Evolutionary conservation across 805 yeast species (phyloP).

Genomic region (Myxozyma nipponensis): DNA sequence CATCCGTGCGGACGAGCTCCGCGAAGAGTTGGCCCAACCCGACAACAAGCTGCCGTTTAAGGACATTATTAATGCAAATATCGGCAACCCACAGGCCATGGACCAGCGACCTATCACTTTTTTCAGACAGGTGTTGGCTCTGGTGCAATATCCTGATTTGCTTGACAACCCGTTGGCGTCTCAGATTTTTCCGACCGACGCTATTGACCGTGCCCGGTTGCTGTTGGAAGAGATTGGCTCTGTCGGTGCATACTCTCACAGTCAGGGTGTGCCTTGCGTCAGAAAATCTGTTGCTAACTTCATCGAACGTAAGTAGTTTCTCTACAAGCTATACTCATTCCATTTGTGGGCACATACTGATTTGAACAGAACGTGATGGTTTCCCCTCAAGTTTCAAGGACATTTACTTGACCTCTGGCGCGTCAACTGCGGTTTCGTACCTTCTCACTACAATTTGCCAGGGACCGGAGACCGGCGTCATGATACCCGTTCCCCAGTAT

Average conservation of each 20-base stretch:
- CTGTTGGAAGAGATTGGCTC: conserved; percentile 67
- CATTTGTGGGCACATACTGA: not conserved
- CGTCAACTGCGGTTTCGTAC: conserved; percentile 87
- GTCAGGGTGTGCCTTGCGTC: conserved; percentile 76
- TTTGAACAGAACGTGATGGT: conserved; percentile 65
- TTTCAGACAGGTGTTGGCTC: conserved; percentile 83
- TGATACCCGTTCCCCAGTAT: conserved; percentile 97
- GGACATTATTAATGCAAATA: conserved; percentile 80
- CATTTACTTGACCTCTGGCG: conserved; percentile 87
- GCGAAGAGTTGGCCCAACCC: conserved; percentile 49
- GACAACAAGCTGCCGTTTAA: conserved; percentile 70
- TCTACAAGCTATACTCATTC: not conserved
- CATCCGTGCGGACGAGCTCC: conserved; percentile 83
- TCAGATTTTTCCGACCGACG: conserved; percentile 55
- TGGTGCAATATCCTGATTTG: conserved; percentile 79
- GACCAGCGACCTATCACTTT: conserved; percentile 94
- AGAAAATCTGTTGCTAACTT: conserved; percentile 79
- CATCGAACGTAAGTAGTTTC: conserved; percentile 40
- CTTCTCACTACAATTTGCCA: conserved; percentile 65
- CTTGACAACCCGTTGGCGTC: conserved; percentile 39
- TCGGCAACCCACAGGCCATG: conserved; percentile 97
- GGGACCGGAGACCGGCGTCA: conserved; percentile 64
- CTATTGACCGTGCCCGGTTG: conserved; percentile 61
- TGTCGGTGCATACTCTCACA: conserved; percentile 91
- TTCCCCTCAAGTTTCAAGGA: conserved; percentile 61